Percentiles rank a stretch among this genome's conserved stretches.
These are phyloP conservation scores for Primulina eburnea DNA, from an alignment of 257 asterid species.

Conservation along the genomic window DNA sequence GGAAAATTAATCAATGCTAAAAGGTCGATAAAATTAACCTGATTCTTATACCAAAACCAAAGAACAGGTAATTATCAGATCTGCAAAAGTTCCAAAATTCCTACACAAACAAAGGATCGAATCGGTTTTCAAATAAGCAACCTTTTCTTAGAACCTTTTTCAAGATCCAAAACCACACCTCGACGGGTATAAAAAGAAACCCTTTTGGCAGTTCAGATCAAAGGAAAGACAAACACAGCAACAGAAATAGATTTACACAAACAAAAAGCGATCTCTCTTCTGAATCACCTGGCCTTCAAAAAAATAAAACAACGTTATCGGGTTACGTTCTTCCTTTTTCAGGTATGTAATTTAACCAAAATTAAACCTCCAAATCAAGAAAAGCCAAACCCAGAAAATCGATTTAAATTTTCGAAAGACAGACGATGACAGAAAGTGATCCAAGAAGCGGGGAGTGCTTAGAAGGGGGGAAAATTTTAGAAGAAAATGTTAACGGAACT, in stretches of 20 bases:
- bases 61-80: constrained; percentile 31
- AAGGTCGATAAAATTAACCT: constrained; percentile 18
- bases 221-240: constrained; percentile 11
- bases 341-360: neutral
- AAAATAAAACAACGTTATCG: constrained; percentile 3
- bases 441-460: constrained; percentile 70
- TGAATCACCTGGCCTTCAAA: constrained; percentile 93
- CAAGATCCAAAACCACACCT: constrained; percentile 22
- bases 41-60: constrained; percentile 40
- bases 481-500: constrained; percentile 26
- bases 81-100: constrained; percentile 10
- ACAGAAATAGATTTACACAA: neutral
- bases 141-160: constrained; percentile 24
- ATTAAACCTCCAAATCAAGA: constrained; percentile 28
- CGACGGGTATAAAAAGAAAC: constrained; percentile 52
- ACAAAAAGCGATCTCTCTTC: constrained; percentile 60
- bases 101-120: constrained; percentile 31
- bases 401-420: constrained; percentile 53
- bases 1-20: constrained; percentile 7
- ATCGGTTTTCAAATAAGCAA: constrained; percentile 36
- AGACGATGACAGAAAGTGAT: constrained; percentile 92
- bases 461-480: constrained; percentile 36
- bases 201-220: constrained; percentile 39
- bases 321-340: constrained; percentile 13
- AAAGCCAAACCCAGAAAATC: constrained; percentile 44